phyloP scores from a whole-genome alignment of 495 filamentous ascomycete genomes.

The Trichocladium antarcticum region DNA sequence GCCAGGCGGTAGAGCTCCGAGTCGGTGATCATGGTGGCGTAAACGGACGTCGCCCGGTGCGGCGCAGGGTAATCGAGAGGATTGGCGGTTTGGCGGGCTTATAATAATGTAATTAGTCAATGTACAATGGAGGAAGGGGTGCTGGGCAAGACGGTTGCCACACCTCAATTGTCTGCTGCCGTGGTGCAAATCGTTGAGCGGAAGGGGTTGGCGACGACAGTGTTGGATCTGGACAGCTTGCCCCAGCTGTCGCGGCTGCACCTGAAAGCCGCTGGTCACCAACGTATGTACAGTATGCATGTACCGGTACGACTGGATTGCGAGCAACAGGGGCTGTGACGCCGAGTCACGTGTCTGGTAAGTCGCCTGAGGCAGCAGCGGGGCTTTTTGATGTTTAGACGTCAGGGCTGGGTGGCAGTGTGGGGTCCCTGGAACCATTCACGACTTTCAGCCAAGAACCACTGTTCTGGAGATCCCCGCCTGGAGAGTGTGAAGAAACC shows the following conservation, averaged over 20 bases:
- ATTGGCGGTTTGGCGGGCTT: neutral
- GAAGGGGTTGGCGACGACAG: neutral
- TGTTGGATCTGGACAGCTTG: conserved; percentile 25
- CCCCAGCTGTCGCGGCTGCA: conserved; percentile 4
- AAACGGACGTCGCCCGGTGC: neutral
- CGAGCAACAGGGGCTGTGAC: too few relatives aligned
- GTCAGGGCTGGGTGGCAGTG: conserved; percentile 17
- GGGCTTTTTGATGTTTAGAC: conserved; percentile 1
- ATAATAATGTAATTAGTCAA: neutral
- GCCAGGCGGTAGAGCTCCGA: conserved; percentile 73
- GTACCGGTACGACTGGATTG: conserved; percentile 12
- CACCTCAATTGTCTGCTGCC: neutral
- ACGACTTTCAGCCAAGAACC: conserved; percentile 7
- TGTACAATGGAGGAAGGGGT: neutral
- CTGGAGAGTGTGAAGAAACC: conserved; percentile 7
- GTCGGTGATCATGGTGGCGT: conserved; percentile 68
- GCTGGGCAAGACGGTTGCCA: neutral
- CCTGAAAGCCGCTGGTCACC: neutral
- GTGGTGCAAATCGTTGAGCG: neutral
- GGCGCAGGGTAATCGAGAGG: neutral
- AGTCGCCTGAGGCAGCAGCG: too few relatives aligned
- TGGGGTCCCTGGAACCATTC: conserved; percentile 7
- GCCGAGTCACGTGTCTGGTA: too few relatives aligned
- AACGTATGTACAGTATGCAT: too few relatives aligned
- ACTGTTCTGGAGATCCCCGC: conserved; percentile 19